Evolutionary conservation across 106 monocot genomes (phyloP).

Genomic region (Dioscorea alata): DNA sequence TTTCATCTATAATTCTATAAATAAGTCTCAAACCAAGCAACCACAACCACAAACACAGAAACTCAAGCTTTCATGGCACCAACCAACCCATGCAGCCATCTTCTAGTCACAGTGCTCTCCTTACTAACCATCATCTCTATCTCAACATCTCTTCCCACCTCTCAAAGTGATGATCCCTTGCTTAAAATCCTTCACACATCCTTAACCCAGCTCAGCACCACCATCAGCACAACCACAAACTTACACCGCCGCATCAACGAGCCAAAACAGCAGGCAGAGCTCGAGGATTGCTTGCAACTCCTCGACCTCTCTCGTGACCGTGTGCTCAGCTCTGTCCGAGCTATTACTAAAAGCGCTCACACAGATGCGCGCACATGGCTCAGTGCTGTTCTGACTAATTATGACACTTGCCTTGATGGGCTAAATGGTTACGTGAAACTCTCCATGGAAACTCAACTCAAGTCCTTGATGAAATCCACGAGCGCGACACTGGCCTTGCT

Average conservation of each 20-base stretch:
- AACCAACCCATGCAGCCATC: too few relatives aligned
- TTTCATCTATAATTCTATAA: too few relatives aligned
- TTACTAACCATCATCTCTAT: conserved; percentile 23
- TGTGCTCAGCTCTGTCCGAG: conserved; percentile 6
- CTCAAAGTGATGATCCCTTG: neutral
- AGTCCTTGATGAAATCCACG: conserved; percentile 8
- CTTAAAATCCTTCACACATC: conserved; percentile 17
- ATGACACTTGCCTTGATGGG: conserved; percentile 40
- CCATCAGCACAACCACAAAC: neutral
- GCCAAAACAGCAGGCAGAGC: conserved; percentile 8
- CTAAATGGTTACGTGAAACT: conserved; percentile 4
- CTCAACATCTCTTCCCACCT: neutral
- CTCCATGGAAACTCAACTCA: conserved; percentile 3
- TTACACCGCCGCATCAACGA: conserved; percentile 8
- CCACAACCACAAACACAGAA: too few relatives aligned
- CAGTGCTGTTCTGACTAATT: conserved; percentile 40
- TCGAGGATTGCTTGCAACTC: conserved; percentile 34
- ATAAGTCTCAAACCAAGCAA: too few relatives aligned
- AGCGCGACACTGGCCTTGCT: conserved; percentile 41
- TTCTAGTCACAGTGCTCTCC: neutral
- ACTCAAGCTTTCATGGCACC: too few relatives aligned
- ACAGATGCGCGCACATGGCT: conserved; percentile 34
- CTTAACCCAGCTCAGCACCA: neutral
- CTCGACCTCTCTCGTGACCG: conserved; percentile 37
- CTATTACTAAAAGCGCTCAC: neutral